Evolutionary conservation across 768 basidiomycete genomes (phyloP).

Genomic region (Nidularia sp.): DNA sequence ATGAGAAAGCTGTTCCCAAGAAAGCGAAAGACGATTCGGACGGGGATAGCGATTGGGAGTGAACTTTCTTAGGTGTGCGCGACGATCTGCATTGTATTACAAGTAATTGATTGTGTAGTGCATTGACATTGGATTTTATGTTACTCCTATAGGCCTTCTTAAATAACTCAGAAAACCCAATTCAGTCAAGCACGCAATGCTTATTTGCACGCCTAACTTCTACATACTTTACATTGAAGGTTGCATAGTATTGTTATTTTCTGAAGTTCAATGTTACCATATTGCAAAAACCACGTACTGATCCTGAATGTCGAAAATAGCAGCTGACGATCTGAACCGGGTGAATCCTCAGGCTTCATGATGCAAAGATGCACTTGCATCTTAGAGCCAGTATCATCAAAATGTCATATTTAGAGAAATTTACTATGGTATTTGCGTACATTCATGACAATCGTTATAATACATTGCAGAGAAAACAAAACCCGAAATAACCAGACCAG

Average conservation of each 20-base stretch:
- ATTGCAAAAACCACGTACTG: too few species aligned
- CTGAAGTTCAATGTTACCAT: not conserved
- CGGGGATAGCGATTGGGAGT: conserved; percentile 68
- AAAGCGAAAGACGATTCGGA: conserved; percentile 35
- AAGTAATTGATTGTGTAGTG: too few species aligned
- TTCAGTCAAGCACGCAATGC: not conserved
- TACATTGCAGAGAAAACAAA: not conserved
- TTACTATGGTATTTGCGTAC: not conserved
- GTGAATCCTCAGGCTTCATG: too few species aligned
- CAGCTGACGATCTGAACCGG: too few species aligned
- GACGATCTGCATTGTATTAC: too few species aligned
- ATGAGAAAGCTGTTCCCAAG: conserved; percentile 19
- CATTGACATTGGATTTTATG: too few species aligned
- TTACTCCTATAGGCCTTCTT: too few species aligned
- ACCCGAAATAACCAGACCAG: not conserved
- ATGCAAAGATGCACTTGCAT: too few species aligned
- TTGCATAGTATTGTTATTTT: not conserved
- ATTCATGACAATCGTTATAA: not conserved
- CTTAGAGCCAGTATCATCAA: too few species aligned
- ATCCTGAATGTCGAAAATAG: too few species aligned
- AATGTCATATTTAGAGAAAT: not conserved
- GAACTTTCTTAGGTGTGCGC: conserved; percentile 4
- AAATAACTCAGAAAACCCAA: not conserved
- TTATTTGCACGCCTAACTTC: not conserved
- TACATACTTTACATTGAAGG: not conserved